These are phyloP conservation scores for Leccinum subfulvum DNA, from an alignment of 1,284 basidiomycete genomes.

Conservation along the genomic window DNA sequence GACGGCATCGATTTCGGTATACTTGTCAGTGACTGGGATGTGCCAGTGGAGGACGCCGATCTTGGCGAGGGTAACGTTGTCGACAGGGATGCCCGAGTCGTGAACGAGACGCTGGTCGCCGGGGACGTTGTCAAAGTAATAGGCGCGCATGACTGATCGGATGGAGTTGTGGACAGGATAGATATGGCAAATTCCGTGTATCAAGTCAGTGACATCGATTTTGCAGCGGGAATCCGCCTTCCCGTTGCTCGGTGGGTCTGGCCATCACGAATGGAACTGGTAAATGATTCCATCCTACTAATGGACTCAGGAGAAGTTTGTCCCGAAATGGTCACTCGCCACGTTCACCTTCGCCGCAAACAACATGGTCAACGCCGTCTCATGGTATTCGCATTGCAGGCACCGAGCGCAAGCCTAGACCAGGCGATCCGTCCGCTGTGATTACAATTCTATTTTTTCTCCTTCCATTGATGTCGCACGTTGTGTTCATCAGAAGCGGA, in stretches of 20 bases:
- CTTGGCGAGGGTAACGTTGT: slow-evolving; percentile 44
- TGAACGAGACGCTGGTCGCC: slow-evolving; percentile 80
- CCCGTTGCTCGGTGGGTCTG: no score
- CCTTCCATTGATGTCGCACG: slow-evolving; percentile 10
- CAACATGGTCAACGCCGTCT: neutral
- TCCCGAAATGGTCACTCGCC: neutral
- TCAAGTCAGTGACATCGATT: no score
- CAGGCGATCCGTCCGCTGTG: neutral
- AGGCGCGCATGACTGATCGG: slow-evolving; percentile 62
- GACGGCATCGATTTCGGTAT: slow-evolving; percentile 58
- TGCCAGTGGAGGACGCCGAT: slow-evolving; percentile 64
- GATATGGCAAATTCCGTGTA: neutral
- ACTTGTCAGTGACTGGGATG: slow-evolving; percentile 47
- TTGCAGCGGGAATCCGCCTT: no score
- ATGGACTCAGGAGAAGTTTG: neutral
- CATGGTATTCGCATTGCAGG: slow-evolving; percentile 3
- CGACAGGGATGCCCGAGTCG: slow-evolving; percentile 58
- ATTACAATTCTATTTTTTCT: neutral
- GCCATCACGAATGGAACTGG: no score
- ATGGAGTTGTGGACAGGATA: neutral
- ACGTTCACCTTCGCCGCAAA: neutral
- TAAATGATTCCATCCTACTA: neutral
- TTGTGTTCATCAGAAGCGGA: slow-evolving; percentile 7
- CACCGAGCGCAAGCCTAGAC: neutral
- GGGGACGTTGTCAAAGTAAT: slow-evolving; percentile 75